phyloP scores from a whole-genome alignment of 169 alveolate genomes.

The Amoebophrya sp. region DNA sequence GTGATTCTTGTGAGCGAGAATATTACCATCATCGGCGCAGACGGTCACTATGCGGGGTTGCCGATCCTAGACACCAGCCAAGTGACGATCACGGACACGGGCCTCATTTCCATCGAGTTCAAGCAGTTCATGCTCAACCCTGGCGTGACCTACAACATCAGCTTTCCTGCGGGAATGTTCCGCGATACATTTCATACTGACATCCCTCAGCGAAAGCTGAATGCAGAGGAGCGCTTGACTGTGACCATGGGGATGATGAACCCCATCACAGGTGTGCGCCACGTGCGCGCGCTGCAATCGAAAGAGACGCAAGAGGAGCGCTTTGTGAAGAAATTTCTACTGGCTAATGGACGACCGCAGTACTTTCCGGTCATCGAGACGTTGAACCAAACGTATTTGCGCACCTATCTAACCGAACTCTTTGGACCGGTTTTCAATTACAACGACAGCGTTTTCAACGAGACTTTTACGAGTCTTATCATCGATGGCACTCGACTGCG shows the following conservation, averaged over 20 bases:
- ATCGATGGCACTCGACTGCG: background rate
- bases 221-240: background rate
- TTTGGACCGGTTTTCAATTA: background rate
- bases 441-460: background rate
- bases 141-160: background rate
- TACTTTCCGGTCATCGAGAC: background rate
- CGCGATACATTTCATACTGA: background rate
- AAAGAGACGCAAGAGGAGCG: background rate
- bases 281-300: background rate
- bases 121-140: background rate
- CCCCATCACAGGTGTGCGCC: background rate
- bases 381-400: background rate
- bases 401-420: background rate
- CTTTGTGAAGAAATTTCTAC: background rate
- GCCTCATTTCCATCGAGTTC: background rate
- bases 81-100: background rate
- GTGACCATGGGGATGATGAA: conserved; percentile 17
- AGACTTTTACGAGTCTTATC: background rate
- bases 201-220: background rate
- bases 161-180: conserved; percentile 2
- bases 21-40: background rate
- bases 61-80: background rate
- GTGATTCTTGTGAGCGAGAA: background rate
- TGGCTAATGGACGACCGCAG: background rate
- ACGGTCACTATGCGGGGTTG: conserved; percentile 12